phyloP scores from a whole-genome alignment of 805 yeast species.

The Metschnikowia aberdeeniae region DNA sequence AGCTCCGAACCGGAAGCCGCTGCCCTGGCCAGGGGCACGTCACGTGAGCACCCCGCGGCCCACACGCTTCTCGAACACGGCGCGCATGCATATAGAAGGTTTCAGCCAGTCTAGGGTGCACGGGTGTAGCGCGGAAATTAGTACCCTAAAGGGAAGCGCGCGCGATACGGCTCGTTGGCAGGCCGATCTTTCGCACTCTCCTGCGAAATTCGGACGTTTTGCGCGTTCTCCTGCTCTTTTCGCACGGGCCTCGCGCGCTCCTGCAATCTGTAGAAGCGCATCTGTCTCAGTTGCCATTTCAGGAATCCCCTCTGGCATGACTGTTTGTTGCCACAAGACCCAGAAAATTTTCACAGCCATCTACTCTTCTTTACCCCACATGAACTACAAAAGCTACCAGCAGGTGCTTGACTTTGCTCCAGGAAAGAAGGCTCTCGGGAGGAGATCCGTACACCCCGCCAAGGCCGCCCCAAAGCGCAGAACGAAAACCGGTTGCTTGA shows the following conservation, averaged over 20 bases:
- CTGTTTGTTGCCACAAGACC: neutral
- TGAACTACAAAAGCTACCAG: constrained; percentile 35
- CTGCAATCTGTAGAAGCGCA: neutral
- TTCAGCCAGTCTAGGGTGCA: neutral
- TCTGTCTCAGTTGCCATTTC: constrained; percentile 4
- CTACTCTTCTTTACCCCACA: constrained; percentile 5
- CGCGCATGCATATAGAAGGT: too few relatives aligned
- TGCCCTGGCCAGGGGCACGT: too few relatives aligned
- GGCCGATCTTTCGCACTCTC: neutral
- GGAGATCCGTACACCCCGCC: constrained; percentile 4
- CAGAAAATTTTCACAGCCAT: constrained; percentile 2
- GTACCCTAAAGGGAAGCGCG: neutral
- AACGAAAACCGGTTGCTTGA: constrained; percentile 31
- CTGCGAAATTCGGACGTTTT: neutral
- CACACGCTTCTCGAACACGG: too few relatives aligned
- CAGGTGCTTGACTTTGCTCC: constrained; percentile 31
- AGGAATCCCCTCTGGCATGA: constrained; percentile 1
- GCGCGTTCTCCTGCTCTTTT: neutral
- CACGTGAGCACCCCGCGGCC: too few relatives aligned
- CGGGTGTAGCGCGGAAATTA: neutral
- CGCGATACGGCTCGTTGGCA: neutral
- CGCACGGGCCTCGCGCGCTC: neutral
- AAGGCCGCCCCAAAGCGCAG: constrained; percentile 16
- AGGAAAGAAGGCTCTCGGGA: constrained; percentile 8
- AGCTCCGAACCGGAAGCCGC: too few relatives aligned